These are phyloP conservation scores for Fusarium sp. DNA, from an alignment of 2,329 filamentous ascomycete species.

Conservation along the genomic window DNA sequence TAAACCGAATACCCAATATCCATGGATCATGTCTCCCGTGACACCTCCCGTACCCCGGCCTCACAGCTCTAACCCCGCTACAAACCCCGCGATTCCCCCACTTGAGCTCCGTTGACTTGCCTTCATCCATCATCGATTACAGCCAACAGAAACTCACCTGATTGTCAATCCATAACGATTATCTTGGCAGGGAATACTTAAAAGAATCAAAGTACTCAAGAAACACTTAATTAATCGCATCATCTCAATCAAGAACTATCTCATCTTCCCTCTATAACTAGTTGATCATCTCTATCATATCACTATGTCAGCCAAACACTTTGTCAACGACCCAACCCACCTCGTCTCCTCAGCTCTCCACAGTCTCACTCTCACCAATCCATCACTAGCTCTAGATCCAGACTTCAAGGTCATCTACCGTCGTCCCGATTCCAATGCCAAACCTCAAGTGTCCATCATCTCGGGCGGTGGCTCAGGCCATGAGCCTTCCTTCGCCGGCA, in stretches of 20 bases:
- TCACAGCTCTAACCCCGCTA: conserved; percentile 19
- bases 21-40: conserved; percentile 10
- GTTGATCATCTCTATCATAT: conserved; percentile 1
- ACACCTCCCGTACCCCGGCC: conserved; percentile 11
- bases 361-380: conserved; percentile 84
- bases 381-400: conserved; percentile 80
- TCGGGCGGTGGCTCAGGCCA: conserved; percentile 92
- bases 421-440: conserved; percentile 60
- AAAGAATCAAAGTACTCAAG: neutral
- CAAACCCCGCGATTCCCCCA: conserved; percentile 29
- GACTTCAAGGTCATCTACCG: conserved; percentile 88
- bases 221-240: neutral
- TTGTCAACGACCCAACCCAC: conserved; percentile 84
- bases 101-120: conserved; percentile 6
- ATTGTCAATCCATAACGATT: neutral
- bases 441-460: conserved; percentile 81
- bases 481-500: conserved; percentile 87
- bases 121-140: conserved; percentile 4
- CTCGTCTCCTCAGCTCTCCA: conserved; percentile 82
- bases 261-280: neutral
- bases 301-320: conserved; percentile 77
- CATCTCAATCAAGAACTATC: neutral
- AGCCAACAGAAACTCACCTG: conserved; percentile 7
- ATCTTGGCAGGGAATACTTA: conserved; percentile 9
- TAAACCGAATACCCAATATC: neutral